A percentile compares a stretch with the other conserved stretches of the same genome.
phyloP scores from a whole-genome alignment of 345 rosid species.

The Adansonia digitata region DNA sequence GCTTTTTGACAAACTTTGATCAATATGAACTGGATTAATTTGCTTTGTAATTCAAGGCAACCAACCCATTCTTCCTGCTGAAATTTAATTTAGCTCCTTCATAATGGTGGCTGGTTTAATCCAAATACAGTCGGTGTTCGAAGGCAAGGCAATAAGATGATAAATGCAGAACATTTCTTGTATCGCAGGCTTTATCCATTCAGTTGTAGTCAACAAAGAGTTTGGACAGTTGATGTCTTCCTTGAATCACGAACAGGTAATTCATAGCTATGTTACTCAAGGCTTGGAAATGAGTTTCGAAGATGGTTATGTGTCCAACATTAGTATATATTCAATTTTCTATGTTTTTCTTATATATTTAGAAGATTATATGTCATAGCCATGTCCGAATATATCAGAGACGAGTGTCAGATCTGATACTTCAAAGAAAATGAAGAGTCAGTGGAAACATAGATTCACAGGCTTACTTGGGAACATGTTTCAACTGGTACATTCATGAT shows the following conservation, averaged over 20 bases:
- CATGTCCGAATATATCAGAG: too few relatives aligned
- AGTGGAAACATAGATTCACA: too few relatives aligned
- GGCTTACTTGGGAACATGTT: too few relatives aligned
- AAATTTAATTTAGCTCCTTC: neutral
- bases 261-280: neutral
- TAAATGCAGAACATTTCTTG: neutral
- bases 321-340: too few relatives aligned
- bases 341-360: too few relatives aligned
- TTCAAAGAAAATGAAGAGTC: too few relatives aligned
- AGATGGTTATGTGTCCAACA: too few relatives aligned
- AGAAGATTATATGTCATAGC: too few relatives aligned
- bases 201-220: neutral
- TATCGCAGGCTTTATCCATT: neutral
- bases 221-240: neutral
- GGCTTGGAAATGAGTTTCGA: too few relatives aligned
- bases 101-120: neutral
- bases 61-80: neutral
- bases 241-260: neutral
- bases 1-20: neutral
- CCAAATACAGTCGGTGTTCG: neutral
- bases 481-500: neutral
- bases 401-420: too few relatives aligned
- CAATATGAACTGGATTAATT: neutral
- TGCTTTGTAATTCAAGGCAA: neutral
- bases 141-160: neutral